Evolutionary conservation across 805 yeast species (phyloP).

Genomic region (Metschnikowia baotianmanensis): DNA sequence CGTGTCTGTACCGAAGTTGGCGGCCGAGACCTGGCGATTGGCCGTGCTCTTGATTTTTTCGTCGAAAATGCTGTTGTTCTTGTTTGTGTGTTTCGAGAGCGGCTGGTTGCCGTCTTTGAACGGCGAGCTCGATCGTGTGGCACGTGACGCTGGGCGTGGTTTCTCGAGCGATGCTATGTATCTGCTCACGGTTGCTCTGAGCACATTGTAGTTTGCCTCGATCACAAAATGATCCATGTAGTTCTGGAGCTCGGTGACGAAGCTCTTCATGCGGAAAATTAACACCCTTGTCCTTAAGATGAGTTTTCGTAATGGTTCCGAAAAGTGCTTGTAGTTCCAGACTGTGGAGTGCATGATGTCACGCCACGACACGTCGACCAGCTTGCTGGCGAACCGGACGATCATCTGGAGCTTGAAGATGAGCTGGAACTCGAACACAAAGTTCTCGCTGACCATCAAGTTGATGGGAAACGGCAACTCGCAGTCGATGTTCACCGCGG

Average conservation of each 20-base stretch:
- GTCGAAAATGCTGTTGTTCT: slow-evolving; percentile 24
- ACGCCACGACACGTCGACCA: slow-evolving; percentile 66
- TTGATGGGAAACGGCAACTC: slow-evolving; percentile 87
- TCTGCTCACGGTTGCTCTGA: slow-evolving; percentile 28
- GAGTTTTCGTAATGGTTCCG: slow-evolving; percentile 48
- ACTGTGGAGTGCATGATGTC: slow-evolving; percentile 54
- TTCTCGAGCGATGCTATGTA: slow-evolving; percentile 5
- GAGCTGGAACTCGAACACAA: slow-evolving; percentile 74
- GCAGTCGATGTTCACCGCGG: slow-evolving; percentile 54
- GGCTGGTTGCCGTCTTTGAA: slow-evolving; percentile 10
- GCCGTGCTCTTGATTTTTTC: slow-evolving; percentile 19
- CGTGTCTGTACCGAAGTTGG: slow-evolving; percentile 6
- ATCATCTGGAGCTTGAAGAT: slow-evolving; percentile 69
- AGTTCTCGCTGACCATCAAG: slow-evolving; percentile 66
- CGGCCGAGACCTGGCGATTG: slow-evolving; percentile 7
- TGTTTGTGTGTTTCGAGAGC: slow-evolving; percentile 15
- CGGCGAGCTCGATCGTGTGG: slow-evolving; percentile 9
- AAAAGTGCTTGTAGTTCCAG: slow-evolving; percentile 58
- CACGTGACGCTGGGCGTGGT: slow-evolving; percentile 6
- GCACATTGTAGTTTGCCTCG: slow-evolving; percentile 49
- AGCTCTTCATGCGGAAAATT: slow-evolving; percentile 57
- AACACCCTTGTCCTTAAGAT: slow-evolving; percentile 52
- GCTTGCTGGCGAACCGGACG: slow-evolving; percentile 58
- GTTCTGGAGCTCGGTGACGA: slow-evolving; percentile 51
- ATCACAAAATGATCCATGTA: slow-evolving; percentile 61